Evolutionary conservation across 2,329 filamentous ascomycete species (phyloP).

Genomic region (Coleophoma crateriformis): DNA sequence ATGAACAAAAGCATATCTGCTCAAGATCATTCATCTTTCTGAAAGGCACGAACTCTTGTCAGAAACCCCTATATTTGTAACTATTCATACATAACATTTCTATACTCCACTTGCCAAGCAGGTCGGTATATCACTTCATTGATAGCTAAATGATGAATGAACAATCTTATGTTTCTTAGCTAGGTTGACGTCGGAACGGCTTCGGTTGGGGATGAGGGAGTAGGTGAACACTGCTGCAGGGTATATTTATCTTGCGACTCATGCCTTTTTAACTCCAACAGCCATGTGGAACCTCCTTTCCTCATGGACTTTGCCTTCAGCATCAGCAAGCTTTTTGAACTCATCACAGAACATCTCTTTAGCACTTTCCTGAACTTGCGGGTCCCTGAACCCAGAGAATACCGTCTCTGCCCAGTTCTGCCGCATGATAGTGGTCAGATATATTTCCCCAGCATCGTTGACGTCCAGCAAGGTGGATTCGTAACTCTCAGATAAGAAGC

Average conservation of each 20-base stretch:
- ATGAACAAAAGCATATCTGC: too few relatives aligned
- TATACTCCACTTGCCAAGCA: too few relatives aligned
- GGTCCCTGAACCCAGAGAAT: conserved; percentile 5
- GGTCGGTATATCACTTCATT: neutral
- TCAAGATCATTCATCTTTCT: too few relatives aligned
- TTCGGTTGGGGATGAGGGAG: neutral
- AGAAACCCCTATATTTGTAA: too few relatives aligned
- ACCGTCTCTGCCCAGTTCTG: neutral
- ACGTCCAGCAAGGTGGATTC: conserved; percentile 1
- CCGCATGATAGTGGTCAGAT: conserved; percentile 2
- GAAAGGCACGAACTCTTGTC: too few relatives aligned
- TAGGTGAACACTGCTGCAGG: neutral
- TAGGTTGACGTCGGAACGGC: neutral
- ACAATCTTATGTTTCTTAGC: neutral
- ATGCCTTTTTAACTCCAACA: neutral
- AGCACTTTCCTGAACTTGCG: conserved; percentile 1
- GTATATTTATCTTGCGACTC: neutral
- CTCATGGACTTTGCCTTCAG: neutral
- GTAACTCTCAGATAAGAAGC: conserved; percentile 8
- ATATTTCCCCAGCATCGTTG: conserved; percentile 5
- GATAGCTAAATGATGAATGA: neutral
- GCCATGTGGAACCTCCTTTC: neutral
- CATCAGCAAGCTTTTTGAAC: conserved; percentile 5
- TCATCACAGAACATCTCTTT: conserved; percentile 9
- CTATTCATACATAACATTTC: too few relatives aligned